Evolutionary conservation across 176 grass and related monocot species (phyloP).

Genomic region (Cenchrus fungigraminus): DNA sequence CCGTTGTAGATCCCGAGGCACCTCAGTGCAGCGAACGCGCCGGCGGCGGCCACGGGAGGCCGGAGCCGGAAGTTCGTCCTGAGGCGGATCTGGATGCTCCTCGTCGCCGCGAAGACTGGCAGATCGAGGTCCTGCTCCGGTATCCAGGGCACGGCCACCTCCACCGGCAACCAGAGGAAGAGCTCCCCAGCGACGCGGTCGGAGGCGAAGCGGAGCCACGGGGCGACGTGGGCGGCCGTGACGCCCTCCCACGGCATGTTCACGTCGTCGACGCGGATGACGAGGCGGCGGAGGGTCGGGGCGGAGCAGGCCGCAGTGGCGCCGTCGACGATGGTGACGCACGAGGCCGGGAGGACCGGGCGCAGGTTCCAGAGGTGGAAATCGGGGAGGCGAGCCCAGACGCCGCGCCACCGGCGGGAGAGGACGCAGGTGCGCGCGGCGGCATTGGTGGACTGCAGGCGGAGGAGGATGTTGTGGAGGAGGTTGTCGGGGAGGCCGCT

Average conservation of each 20-base stretch:
- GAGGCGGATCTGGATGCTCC: neutral
- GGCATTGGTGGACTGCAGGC: neutral
- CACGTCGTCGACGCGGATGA: neutral
- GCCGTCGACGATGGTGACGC: neutral
- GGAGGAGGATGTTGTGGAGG: neutral
- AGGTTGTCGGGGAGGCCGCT: neutral
- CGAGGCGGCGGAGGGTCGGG: neutral
- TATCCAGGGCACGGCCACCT: rapidly evolving
- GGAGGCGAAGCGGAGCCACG: neutral
- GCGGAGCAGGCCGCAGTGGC: neutral
- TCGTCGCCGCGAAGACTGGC: neutral
- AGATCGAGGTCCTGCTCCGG: neutral
- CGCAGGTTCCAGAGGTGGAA: neutral
- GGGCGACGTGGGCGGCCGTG: neutral
- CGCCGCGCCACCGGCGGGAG: neutral
- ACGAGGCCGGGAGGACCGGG: neutral
- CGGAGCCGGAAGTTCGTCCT: neutral
- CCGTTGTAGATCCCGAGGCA: neutral
- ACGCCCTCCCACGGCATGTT: neutral
- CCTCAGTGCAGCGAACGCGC: neutral
- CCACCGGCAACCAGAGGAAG: neutral
- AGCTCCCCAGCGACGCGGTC: neutral
- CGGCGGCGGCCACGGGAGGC: neutral
- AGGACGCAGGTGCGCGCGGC: neutral
- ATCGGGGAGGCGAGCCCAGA: neutral